Evolutionary conservation across 2,329 filamentous ascomycete species (phyloP).

Genomic region (Sporothrix luriei): DNA sequence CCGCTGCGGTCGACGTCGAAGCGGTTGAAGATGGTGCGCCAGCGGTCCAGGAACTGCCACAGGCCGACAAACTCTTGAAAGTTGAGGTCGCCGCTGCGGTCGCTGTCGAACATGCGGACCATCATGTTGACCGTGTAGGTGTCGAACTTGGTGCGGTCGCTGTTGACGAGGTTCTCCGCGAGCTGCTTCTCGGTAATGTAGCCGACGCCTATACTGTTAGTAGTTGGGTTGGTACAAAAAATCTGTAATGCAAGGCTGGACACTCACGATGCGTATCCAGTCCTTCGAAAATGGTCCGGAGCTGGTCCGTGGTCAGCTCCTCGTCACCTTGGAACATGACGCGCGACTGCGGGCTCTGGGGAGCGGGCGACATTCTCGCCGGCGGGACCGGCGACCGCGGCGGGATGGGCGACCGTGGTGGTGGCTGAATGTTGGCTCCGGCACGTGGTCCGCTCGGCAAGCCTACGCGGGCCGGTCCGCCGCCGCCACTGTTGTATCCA

Average conservation of each 20-base stretch:
- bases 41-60: conserved; percentile 93
- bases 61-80: conserved; percentile 96
- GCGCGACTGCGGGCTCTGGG: conserved; percentile 21
- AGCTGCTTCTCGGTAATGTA: conserved; percentile 85
- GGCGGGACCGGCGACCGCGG: conserved; percentile 29
- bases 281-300: conserved; percentile 84
- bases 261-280: conserved; percentile 74
- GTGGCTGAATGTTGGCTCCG: conserved; percentile 28
- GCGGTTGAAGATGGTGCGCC: conserved; percentile 91
- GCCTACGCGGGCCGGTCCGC: conserved; percentile 33
- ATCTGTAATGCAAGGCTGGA: too few species aligned
- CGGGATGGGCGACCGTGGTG: conserved; percentile 31
- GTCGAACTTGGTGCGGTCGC: conserved; percentile 92
- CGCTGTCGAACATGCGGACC: conserved; percentile 98
- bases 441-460: conserved; percentile 31
- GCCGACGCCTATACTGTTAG: conserved; percentile 48
- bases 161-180: conserved; percentile 88
- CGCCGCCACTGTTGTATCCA: conserved; percentile 29
- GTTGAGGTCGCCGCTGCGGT: conserved; percentile 83
- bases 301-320: conserved; percentile 59
- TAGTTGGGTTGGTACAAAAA: neutral
- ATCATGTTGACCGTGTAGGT: conserved; percentile 95
- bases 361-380: neutral
- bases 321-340: conserved; percentile 46
- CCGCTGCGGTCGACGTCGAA: conserved; percentile 88